Conservation (phyloP, 1,284 basidiomycete genomes). For the Wallemia hederae region DNA sequence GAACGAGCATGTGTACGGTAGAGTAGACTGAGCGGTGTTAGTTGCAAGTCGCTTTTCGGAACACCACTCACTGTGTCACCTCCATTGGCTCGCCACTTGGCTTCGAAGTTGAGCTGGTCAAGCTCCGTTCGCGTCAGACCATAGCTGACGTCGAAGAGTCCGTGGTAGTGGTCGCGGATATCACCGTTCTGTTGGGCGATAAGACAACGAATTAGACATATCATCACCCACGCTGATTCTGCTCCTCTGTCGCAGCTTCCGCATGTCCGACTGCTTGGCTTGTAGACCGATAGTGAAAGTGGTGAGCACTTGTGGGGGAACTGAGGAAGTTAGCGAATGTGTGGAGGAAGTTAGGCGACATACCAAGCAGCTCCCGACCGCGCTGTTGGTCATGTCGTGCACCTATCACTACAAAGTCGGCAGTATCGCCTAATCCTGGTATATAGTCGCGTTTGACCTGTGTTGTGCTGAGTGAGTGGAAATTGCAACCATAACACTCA, state of each 20-base stretch:
- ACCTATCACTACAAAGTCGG: conserved; percentile 45
- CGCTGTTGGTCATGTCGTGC: conserved; percentile 49
- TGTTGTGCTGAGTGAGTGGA: neutral
- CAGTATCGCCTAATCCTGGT: conserved; percentile 42
- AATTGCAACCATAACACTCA: neutral
- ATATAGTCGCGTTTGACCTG: conserved; percentile 49
- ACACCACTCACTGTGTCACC: conserved; percentile 11
- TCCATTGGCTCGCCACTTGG: conserved; percentile 22
- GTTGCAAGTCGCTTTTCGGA: neutral
- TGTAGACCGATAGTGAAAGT: conserved; percentile 39
- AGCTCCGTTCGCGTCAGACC: conserved; percentile 33
- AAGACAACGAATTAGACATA: neutral
- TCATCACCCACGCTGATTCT: conserved; percentile 1
- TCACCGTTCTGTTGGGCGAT: neutral
- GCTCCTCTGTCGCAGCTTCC: conserved; percentile 19
- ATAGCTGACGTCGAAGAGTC: conserved; percentile 44
- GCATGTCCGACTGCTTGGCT: conserved; percentile 9
- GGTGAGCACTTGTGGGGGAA: conserved; percentile 37
- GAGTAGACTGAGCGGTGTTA: neutral
- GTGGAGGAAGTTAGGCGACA: conserved; percentile 6
- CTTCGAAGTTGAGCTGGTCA: conserved; percentile 34
- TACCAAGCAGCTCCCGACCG: conserved; percentile 41
- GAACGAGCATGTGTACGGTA: conserved; percentile 6
- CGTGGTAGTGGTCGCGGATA: conserved; percentile 29
- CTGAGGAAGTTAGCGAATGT: conserved; percentile 16